Evolutionary conservation across 2,329 filamentous ascomycete genomes (phyloP), one percentile per base, ranked within the genome.

Genomic region (Chrysoporthe cubensis): DNA sequence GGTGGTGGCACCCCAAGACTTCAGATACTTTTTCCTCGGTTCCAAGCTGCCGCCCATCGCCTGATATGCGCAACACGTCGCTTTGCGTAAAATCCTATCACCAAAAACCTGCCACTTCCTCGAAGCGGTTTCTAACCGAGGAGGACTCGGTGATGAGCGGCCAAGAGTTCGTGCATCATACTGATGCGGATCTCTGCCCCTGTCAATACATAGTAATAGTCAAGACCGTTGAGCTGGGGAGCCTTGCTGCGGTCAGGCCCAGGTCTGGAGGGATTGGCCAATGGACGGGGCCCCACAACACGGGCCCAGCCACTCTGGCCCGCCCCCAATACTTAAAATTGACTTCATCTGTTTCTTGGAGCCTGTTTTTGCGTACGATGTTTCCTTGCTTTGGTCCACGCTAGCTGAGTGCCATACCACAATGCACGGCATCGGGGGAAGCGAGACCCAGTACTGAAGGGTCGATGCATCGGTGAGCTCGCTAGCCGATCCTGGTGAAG

Each of bases 291-390:
- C 50, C 26, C 58, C 60, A 7, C 42, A 26, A 26, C 18, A 37
- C 62, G 58, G 52, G 52, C 62, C 68, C 68, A 70, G 68, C 68
- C 68, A 66, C 65, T 40, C 37, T 57, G 43, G n/a, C 37, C 59
- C 64, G 26, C 13, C 52, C 32, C 26, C n/a, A 46, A 56, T 54
- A 68, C 66, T 67, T 57, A 70, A 68, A 68, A 65, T 70, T 70
- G 68, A 70, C 68, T 64, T 70, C 68, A 70, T 60, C 62, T 70
- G 58, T 48, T 65, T 50, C 57, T 69, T 52, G 11, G 58, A 65
- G 65, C 68, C 56, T 59, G 62, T 62, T 65, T 68, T 63, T 60
- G 43, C 52, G n/a, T 48, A 43, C 44, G 21, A 56, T 48, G 52
- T 4, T 63, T 68, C 62, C 68, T 59, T 70, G 68, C 65, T 70